Evolutionary conservation across 164 flowering plant genomes (phyloP).

Genomic region (Vitis rotundifolia): DNA sequence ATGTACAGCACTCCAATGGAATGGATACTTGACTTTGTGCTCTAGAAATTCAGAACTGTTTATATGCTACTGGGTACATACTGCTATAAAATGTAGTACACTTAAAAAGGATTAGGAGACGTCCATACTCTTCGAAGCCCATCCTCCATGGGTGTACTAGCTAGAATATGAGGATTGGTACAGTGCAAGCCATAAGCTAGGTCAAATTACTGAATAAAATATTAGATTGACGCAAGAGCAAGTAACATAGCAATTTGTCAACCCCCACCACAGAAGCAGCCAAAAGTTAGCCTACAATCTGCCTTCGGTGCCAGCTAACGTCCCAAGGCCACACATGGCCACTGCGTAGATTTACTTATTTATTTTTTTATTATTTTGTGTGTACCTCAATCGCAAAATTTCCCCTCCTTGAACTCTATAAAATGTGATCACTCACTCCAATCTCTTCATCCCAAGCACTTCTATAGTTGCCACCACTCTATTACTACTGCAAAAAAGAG

Average conservation of each 20-base stretch:
- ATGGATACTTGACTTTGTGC: too few species aligned
- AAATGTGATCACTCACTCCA: slow-evolving; percentile 3
- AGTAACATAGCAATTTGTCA: slow-evolving; percentile 14
- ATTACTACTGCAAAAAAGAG: too few species aligned
- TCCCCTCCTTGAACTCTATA: slow-evolving; percentile 14
- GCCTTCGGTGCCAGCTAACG: slow-evolving; percentile 30
- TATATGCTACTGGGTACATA: too few species aligned
- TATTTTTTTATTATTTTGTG: too few species aligned
- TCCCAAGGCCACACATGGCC: slow-evolving; percentile 20
- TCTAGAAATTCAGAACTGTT: too few species aligned
- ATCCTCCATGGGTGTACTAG: neutral
- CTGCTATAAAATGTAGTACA: too few species aligned
- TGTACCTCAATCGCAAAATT: slow-evolving; percentile 9
- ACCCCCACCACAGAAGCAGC: slow-evolving; percentile 25
- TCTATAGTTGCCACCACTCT: too few species aligned
- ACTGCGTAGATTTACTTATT: neutral
- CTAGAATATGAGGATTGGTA: neutral
- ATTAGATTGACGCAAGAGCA: neutral
- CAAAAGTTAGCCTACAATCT: slow-evolving; percentile 16
- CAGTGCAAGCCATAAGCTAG: neutral
- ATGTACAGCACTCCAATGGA: too few species aligned
- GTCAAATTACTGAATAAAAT: slow-evolving; percentile 1
- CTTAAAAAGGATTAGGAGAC: too few species aligned
- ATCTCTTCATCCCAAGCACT: slow-evolving; percentile 2
- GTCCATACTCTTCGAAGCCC: neutral